A percentile compares a stretch with the other conserved stretches of the same genome.
phyloP scores from a whole-genome alignment of 768 basidiomycete species.

The Multifurca ochricompacta region DNA sequence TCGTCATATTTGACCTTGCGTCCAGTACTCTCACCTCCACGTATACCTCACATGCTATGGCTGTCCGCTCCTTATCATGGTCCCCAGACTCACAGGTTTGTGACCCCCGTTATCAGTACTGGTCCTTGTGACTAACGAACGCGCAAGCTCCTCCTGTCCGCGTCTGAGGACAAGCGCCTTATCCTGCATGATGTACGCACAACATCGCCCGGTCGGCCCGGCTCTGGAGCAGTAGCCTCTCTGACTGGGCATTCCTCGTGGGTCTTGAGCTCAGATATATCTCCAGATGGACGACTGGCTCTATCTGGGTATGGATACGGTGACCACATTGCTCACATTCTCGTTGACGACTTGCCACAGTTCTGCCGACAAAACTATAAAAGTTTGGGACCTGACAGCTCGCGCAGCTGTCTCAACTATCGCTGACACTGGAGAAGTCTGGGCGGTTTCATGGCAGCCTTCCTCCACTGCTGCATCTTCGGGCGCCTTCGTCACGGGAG shows the following conservation, averaged over 20 bases:
- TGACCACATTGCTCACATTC: background rate
- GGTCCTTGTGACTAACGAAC: background rate
- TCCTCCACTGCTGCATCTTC: slow-evolving; percentile 46
- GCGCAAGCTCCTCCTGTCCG: slow-evolving; percentile 71
- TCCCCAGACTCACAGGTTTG: slow-evolving; percentile 80
- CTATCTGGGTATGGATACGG: slow-evolving; percentile 62
- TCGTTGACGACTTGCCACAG: slow-evolving; percentile 30
- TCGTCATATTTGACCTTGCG: slow-evolving; percentile 79
- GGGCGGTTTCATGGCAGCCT: slow-evolving; percentile 78
- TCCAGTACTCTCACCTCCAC: slow-evolving; percentile 55
- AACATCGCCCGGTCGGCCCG: slow-evolving; percentile 47
- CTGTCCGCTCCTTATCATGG: slow-evolving; percentile 83
- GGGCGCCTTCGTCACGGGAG: slow-evolving; percentile 66
- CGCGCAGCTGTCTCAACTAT: slow-evolving; percentile 69
- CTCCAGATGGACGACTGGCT: slow-evolving; percentile 71
- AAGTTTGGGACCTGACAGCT: slow-evolving; percentile 79
- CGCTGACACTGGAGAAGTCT: slow-evolving; percentile 74
- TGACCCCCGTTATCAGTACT: slow-evolving; percentile 18
- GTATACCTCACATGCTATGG: slow-evolving; percentile 85
- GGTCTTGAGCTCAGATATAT: slow-evolving; percentile 78
- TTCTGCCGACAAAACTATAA: slow-evolving; percentile 79
- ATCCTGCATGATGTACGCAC: slow-evolving; percentile 84
- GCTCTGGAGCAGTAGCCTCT: slow-evolving; percentile 75
- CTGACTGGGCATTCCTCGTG: slow-evolving; percentile 86
- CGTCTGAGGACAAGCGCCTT: slow-evolving; percentile 88